Conservation (phyloP, 495 filamentous ascomycete species). For the Talaromyces stipitatus region DNA sequence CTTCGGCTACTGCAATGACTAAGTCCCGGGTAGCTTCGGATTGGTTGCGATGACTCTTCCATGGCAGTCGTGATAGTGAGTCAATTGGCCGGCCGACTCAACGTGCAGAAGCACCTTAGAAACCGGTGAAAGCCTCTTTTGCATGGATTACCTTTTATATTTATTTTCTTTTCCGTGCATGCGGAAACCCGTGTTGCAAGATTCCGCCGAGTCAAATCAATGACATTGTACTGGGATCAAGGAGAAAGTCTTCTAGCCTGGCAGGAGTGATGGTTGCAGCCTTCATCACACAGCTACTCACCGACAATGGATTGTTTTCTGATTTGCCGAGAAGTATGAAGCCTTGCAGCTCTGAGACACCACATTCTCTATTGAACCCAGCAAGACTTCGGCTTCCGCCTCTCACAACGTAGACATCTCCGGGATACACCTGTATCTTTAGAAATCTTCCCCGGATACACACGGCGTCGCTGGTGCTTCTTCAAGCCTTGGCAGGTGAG, state of each 20-base stretch:
- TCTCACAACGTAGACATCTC: no score
- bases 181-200: not conserved
- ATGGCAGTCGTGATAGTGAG: not conserved
- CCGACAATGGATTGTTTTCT: no score
- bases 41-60: not conserved
- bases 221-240: not conserved
- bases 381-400: no score
- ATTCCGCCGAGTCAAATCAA: not conserved
- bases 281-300: no score
- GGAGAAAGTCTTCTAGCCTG: not conserved
- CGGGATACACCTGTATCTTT: no score
- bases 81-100: not conserved
- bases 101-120: not conserved
- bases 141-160: not conserved
- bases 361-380: no score
- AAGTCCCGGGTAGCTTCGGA: not conserved
- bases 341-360: no score
- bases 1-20: not conserved
- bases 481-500: no score
- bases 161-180: not conserved
- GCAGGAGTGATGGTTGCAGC: no score
- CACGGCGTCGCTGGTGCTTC: no score
- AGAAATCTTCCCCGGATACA: no score
- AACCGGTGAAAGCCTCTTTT: not conserved
- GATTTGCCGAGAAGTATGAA: no score